Percentiles rank a stretch among this genome's conserved stretches.
Conservation (phyloP, 257 asterid species). For the Paulownia fortunei region DNA sequence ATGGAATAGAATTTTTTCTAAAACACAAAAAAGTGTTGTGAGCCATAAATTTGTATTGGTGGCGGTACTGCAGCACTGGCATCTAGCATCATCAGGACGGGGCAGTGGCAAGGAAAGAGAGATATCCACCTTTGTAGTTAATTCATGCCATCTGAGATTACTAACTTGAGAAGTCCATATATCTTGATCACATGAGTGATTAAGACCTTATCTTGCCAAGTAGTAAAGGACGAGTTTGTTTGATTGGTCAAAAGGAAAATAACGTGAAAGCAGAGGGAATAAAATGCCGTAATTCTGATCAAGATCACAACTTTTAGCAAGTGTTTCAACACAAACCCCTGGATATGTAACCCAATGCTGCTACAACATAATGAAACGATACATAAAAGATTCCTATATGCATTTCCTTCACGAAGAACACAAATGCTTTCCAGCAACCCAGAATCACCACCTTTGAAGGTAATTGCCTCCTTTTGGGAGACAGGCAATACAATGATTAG, state of each 20-base stretch:
- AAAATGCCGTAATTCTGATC: neutral
- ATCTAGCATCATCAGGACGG: too few relatives aligned
- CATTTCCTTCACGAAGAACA: constrained; percentile 9
- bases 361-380: neutral
- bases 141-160: too few relatives aligned
- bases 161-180: too few relatives aligned
- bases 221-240: too few relatives aligned
- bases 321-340: neutral
- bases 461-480: neutral
- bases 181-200: too few relatives aligned
- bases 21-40: too few relatives aligned
- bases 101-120: too few relatives aligned
- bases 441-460: neutral
- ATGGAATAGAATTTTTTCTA: too few relatives aligned
- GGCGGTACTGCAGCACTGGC: too few relatives aligned
- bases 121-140: too few relatives aligned
- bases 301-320: neutral
- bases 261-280: neutral
- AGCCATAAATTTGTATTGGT: too few relatives aligned
- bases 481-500: neutral
- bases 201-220: too few relatives aligned
- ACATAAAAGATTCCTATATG: constrained; percentile 28
- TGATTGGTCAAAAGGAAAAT: neutral
- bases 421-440: constrained; percentile 20
- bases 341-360: neutral